Evolutionary conservation across 2,329 filamentous ascomycete species (phyloP).

Genomic region (Aphanocladium album): DNA sequence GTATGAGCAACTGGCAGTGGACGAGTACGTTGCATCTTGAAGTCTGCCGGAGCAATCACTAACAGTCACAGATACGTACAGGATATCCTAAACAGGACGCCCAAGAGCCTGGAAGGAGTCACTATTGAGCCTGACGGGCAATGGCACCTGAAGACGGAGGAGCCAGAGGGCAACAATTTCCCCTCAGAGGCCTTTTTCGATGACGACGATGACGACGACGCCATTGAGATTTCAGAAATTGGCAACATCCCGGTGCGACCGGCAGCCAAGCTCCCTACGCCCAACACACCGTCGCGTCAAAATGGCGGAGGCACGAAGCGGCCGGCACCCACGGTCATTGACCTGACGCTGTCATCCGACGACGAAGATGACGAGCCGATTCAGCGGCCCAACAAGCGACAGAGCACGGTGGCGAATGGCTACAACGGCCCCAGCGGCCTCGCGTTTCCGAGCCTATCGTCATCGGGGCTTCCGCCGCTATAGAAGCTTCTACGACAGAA

Average conservation of each 20-base stretch:
- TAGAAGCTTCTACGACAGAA: not conserved
- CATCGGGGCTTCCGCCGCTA: not conserved
- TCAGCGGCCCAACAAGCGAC: constrained; percentile 44
- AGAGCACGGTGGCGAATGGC: constrained; percentile 22
- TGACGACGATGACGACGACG: constrained; percentile 43
- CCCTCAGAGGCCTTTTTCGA: constrained; percentile 24
- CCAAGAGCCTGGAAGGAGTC: constrained; percentile 71
- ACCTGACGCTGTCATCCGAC: constrained; percentile 53
- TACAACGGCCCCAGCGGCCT: constrained; percentile 1
- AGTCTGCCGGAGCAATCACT: constrained; percentile 4
- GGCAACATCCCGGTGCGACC: constrained; percentile 18
- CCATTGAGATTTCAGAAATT: constrained; percentile 44
- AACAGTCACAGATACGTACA: constrained; percentile 60
- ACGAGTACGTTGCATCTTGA: constrained; percentile 60
- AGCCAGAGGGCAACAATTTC: constrained; percentile 26
- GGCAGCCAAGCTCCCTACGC: constrained; percentile 21
- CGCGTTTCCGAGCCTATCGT: not conserved
- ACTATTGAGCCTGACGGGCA: constrained; percentile 81
- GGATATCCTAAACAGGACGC: constrained; percentile 74
- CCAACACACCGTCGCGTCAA: constrained; percentile 35
- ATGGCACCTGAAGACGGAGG: constrained; percentile 52
- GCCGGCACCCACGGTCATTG: constrained; percentile 49
- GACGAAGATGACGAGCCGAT: constrained; percentile 48
- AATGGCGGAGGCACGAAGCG: constrained; percentile 40
- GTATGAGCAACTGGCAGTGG: constrained; percentile 78